Base-by-base conservation (phyloP, 192 early-diverging fungal genomes). In the Kappamyces sp. region DNA sequence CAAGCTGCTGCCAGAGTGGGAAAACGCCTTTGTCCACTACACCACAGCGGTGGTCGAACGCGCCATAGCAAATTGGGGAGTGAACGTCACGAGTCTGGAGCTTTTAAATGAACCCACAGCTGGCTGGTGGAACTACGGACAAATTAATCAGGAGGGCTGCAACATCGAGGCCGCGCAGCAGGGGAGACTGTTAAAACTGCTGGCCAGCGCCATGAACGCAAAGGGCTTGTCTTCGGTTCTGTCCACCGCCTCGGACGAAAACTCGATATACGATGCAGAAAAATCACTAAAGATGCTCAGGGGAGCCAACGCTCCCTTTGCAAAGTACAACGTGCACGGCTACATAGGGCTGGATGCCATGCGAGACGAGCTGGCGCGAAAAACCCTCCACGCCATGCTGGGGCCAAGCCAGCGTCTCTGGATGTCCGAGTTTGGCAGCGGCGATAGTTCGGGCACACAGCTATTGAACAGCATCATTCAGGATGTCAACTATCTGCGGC, bases 401-500 rank as follows among this genome's bases (percentile, higher is more conserved):
- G 33, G 51, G 46, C 51, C 31, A 12, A 10, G 10, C 3, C 48
- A 66, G 44, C 12, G 33, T 7, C 36, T 58, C 7, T 55, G 66
- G 57, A 59, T 67, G 51, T 64, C 61, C 48, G 63, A 67, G 44
- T 67, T 64, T 47, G 66, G 54, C 35, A 61, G 64, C 40, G 34
- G 51, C 12, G 63, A 66, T 38, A 44, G 53, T 3, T 60, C 52
- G 15, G 66, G 66, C 13, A 31, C 40, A 13, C 43, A 10, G 7
- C 42, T 67, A 12, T 60, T 52, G 5, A 65, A 40, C 5, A 55
- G 50, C 10, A 61, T 67, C 9, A 23, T 66, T n/a, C 15, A 67
- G 34, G 66, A 67, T 51, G 32, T 67, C 2, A n/a, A 48, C 44
- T 8, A 44, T 2, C 13, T 67, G 12, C 40, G 35, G 1, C 63